Evolutionary conservation across 2,329 filamentous ascomycete genomes (phyloP), one percentile per base, ranked within the genome.

Genomic region (Aphanocladium album): DNA sequence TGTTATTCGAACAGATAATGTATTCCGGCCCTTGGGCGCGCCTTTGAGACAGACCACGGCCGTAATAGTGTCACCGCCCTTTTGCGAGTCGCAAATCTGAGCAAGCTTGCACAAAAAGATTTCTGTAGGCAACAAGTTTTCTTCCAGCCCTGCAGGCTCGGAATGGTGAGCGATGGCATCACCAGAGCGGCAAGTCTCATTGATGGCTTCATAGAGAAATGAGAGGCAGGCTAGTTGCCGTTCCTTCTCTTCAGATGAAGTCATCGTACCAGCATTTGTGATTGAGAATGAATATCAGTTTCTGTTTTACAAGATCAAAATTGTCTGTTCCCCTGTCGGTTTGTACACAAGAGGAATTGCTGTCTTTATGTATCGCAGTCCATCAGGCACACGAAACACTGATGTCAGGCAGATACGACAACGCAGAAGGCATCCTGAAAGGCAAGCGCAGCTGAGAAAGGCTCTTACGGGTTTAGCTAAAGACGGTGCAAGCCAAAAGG

Each of bases 71-170:
- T 47, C 55, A 2, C 61, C 58, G 14, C 62, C 60, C 45, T 54
- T 58, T 30, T 50, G 2, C 17, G 14, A 63, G 43, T 66, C 62
- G 23, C 60, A 65, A 5, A 65, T 33, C 17, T 65, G 59, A 2
- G 64, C 61, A 17, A 66, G 61, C 47, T 64, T 63, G 54, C 54
- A 62, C 14, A 65, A n/a, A 19, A 64, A 64, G 1, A 1, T 56
- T 17, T 62, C 54, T 19, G 52, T 19, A 2, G 39, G 19, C 5
- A 35, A 55, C 23, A 55, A 6, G 17, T 16, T 33, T 5, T 55
- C 52, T 21, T 54, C 51, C 4, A 11, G 51, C 14, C 17, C 21
- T 11, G 19, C n/a, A 12, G 3, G 14, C 12, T 21, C 21, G n/a
- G 51, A 41, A 19, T n/a, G 25, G 51, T 41, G 17, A 16, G 23